phyloP scores from a whole-genome alignment of 306 rosid genomes.

The Erythrophleum fordii region DNA sequence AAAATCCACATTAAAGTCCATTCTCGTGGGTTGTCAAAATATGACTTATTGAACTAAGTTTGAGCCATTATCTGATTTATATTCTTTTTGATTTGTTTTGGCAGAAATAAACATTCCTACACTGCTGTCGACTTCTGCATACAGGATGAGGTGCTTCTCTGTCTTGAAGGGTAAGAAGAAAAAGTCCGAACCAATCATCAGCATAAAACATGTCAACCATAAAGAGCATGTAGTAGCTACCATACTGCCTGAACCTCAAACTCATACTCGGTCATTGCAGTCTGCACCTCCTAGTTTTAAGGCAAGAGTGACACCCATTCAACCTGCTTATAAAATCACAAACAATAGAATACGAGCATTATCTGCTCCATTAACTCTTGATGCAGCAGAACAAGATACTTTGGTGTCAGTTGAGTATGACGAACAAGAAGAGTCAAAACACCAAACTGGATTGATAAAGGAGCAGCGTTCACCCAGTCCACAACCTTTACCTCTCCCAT shows the following conservation, averaged over 20 bases:
- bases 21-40: slow-evolving; percentile 9
- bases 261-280: slow-evolving; percentile 70
- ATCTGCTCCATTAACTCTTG: slow-evolving; percentile 95
- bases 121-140: slow-evolving; percentile 35
- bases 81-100: slow-evolving; percentile 31
- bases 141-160: slow-evolving; percentile 88
- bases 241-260: slow-evolving; percentile 79
- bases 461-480: slow-evolving; percentile 73
- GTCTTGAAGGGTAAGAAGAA: slow-evolving; percentile 92
- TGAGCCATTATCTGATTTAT: slow-evolving; percentile 33
- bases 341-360: slow-evolving; percentile 69
- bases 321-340: slow-evolving; percentile 51
- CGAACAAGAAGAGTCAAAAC: slow-evolving; percentile 74
- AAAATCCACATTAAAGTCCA: neutral
- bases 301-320: slow-evolving; percentile 87
- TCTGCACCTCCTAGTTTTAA: slow-evolving; percentile 98
- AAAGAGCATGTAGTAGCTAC: slow-evolving; percentile 63
- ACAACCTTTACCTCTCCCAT: slow-evolving; percentile 97
- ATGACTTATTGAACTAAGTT: slow-evolving; percentile 18
- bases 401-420: slow-evolving; percentile 67
- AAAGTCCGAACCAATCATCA: slow-evolving; percentile 57
- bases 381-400: slow-evolving; percentile 87
- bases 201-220: slow-evolving; percentile 52
- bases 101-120: slow-evolving; percentile 51
- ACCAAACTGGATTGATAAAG: slow-evolving; percentile 59